Conservation (phyloP, 208 protist genomes). For the Trypanosoma scelopori region DNA sequence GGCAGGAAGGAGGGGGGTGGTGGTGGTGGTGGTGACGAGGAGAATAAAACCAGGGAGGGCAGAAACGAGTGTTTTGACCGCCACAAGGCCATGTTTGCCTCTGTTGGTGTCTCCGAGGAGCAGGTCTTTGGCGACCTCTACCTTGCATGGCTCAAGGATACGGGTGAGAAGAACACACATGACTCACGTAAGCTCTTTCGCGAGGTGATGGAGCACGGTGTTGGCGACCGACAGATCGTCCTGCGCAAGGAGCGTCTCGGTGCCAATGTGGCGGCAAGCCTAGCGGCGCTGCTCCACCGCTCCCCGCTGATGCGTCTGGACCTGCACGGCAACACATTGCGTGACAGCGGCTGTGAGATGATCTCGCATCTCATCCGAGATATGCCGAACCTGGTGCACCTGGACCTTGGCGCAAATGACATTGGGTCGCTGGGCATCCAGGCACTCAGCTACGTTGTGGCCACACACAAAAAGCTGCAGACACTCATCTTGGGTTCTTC, state of each 20-base stretch:
- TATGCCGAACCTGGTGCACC: slow-evolving; percentile 58
- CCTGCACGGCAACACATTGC: slow-evolving; percentile 82
- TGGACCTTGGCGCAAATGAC: slow-evolving; percentile 86
- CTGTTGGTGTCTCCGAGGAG: slow-evolving; percentile 68
- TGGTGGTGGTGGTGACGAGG: too few relatives aligned
- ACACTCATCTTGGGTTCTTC: slow-evolving; percentile 72
- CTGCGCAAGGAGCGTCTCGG: slow-evolving; percentile 77
- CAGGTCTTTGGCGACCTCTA: slow-evolving; percentile 88
- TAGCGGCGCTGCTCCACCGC: slow-evolving; percentile 68
- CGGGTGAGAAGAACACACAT: slow-evolving; percentile 74
- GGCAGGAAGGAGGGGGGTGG: too few relatives aligned
- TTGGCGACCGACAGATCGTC: slow-evolving; percentile 56
- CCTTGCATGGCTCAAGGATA: slow-evolving; percentile 86
- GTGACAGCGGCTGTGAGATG: slow-evolving; percentile 82
- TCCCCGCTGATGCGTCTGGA: slow-evolving; percentile 68
- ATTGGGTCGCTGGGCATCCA: slow-evolving; percentile 64
- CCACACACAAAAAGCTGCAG: slow-evolving; percentile 65
- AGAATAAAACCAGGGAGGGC: neutral
- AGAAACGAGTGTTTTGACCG: neutral
- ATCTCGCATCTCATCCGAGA: slow-evolving; percentile 73
- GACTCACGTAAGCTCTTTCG: slow-evolving; percentile 79
- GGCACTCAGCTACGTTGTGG: slow-evolving; percentile 56
- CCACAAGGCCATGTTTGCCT: slow-evolving; percentile 43
- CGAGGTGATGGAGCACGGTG: slow-evolving; percentile 74
- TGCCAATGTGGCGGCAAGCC: slow-evolving; percentile 66